Conservation (phyloP, 176 grass and related monocot genomes). For the Oryza rufipogon region DNA sequence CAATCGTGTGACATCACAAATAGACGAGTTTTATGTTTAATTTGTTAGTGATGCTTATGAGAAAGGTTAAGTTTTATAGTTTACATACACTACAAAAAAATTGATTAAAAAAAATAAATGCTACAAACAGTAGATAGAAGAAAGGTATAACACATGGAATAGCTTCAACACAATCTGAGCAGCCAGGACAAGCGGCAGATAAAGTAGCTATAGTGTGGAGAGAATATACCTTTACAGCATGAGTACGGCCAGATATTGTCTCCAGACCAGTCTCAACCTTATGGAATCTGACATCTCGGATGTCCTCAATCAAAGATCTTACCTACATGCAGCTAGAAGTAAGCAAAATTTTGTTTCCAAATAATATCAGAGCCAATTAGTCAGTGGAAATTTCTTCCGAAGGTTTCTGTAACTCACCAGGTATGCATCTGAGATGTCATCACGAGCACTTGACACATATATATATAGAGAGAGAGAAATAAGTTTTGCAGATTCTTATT, state of each 20-base stretch:
- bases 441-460: constrained; percentile 59
- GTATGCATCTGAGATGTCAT: constrained; percentile 91
- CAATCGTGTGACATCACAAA: neutral
- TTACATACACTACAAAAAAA: neutral
- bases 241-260: constrained; percentile 90
- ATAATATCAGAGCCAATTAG: constrained; percentile 15
- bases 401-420: constrained; percentile 59
- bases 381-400: neutral
- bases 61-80: neutral
- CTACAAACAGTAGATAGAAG: neutral
- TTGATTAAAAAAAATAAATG: neutral
- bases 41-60: neutral
- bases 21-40: neutral
- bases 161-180: neutral
- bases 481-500: neutral
- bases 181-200: neutral
- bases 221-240: constrained; percentile 84
- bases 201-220: neutral
- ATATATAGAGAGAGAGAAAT: neutral
- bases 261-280: constrained; percentile 93
- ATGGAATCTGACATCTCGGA: constrained; percentile 96
- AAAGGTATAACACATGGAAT: neutral
- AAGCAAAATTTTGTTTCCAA: neutral
- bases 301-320: constrained; percentile 95
- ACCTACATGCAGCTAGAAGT: constrained; percentile 55